Base-by-base conservation (phyloP, 2,329 filamentous ascomycete genomes). In the Penicillium sp. region DNA sequence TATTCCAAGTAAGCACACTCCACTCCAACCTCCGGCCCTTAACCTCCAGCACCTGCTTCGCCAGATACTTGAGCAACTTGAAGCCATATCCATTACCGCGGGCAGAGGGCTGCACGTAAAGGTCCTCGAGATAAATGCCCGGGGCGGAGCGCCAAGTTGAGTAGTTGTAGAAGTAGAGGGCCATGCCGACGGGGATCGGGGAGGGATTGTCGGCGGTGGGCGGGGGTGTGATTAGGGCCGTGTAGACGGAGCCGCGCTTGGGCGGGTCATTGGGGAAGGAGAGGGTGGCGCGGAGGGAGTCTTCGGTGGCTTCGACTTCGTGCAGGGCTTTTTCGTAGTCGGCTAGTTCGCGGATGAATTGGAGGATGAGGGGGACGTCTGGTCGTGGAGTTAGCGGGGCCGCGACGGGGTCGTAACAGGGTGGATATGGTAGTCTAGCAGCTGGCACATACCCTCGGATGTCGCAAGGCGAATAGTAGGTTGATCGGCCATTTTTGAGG, bases 141-240 rank as follows among this genome's bases (percentile, higher is more conserved):
- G 93, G 87, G 47, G 85, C 85, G n/a, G 90, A 86, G 9, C 90
- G 86, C 95, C 95, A 98, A 0, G 94, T 97, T 71, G 88, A 92
- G 78, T 96, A 98, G 78, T 94, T 98, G 82, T 94, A 92, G 76
- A 96, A 98, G 79, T 92, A 97, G 41, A 97, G 78, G 1, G 92
- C 92, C 85, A 97, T 91, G 50, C 89, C 92, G 0, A 86, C 90
- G 75, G 85, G 71, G 57, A 61, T 49, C 35, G 75, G 65, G 52
- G 64, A 39, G 58, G 70, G 62, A 60, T 65, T 74, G 40, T 78
- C 71, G 11, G 79, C 75, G 6, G 78, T 75, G 11, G 81, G 77
- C 22, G 82, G 77, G 31, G 81, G 78, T 66, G 82, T 81, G 55
- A 94, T 77, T 10, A 96, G 77, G 36, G 96, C 82, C 51, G 91